These are phyloP conservation scores for Zoysia japonica DNA, from an alignment of 176 grass and related monocot genomes.

Conservation along the genomic window DNA sequence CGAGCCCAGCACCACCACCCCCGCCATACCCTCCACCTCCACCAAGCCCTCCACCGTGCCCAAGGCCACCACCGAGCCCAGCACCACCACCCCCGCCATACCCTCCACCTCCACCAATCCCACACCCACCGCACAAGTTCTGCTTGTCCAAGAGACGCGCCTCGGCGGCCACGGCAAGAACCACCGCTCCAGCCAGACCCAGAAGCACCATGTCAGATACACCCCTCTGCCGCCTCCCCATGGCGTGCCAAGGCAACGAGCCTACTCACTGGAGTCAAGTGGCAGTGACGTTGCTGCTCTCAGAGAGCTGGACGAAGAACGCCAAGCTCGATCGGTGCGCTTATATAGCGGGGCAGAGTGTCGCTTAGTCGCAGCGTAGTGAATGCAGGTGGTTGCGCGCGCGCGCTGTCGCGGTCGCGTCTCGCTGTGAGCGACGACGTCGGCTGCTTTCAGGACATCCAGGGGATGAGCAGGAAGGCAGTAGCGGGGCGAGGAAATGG, in stretches of 20 bases:
- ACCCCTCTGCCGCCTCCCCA: slow-evolving; percentile 14
- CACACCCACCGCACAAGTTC: slow-evolving; percentile 32
- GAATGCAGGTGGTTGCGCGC: slow-evolving; percentile 29
- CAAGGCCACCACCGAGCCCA: neutral
- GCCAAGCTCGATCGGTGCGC: neutral
- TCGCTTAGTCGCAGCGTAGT: slow-evolving; percentile 5
- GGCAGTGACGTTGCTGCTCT: neutral
- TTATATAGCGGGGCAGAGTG: slow-evolving; percentile 40
- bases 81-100: neutral
- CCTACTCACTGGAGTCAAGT: neutral
- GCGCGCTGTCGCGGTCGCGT: neutral
- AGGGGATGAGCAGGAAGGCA: slow-evolving; percentile 20
- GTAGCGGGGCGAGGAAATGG: neutral
- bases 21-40: slow-evolving; percentile 17
- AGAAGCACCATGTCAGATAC: slow-evolving; percentile 12
- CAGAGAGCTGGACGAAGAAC: slow-evolving; percentile 1
- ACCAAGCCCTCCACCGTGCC: slow-evolving; percentile 11
- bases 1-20: neutral
- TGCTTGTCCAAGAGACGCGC: slow-evolving; percentile 27
- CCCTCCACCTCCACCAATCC: slow-evolving; percentile 21
- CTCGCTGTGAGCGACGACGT: neutral
- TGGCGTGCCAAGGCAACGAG: slow-evolving; percentile 13
- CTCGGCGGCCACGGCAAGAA: slow-evolving; percentile 11
- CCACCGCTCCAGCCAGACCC: slow-evolving; percentile 22
- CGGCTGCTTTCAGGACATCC: slow-evolving; percentile 26